Base-by-base conservation (phyloP, 768 basidiomycete species). In the Russula sp. region DNA sequence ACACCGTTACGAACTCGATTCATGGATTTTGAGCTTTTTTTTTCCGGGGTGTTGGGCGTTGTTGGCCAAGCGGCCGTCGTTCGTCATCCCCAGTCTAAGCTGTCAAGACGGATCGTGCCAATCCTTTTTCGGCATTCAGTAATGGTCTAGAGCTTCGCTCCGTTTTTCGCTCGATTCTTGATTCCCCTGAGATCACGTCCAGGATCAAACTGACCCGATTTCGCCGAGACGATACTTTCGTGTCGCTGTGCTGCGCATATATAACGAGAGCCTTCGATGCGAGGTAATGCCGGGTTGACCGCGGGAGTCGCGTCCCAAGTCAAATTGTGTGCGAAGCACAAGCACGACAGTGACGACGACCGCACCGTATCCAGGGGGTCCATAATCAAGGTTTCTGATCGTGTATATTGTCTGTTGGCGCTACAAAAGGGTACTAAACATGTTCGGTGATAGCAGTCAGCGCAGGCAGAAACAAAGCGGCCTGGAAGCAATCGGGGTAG, bases 361-460 rank as follows among this genome's bases (percentile, higher is more conserved):
- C 53, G 42, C 52, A 55, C 16, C 37, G 27, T n/a, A 34, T 37
- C 44, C 32, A 40, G 27, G 40, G 40, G 22, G 54, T 59, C 37
- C 52, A 32, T 63, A 42, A 39, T 55, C 61, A 45, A 10, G 20
- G 52, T 59, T 54, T 54, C 57, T 59, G 57, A 63, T 59, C 62
- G 50, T 63, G 35, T 47, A 55, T 63, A 54, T 63, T 47, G 52
- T 59, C 5, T n/a, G 62, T 49, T 59, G 62, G 45, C 45, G 62
- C 62, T 63, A 63, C 62, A 63, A 49, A 48, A 48, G 34, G 48
- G 37, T 47, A 61, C 45, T 55, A 63, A 54, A 63, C 62, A 59
- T 54, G 45, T 54, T 63, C 39, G 57, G 56, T 59, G 62, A 63
- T 48, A 48, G 57, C 44, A 10, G 62, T 57, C 62, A 58, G 56